Percentiles rank a stretch among this genome's conserved stretches.
Conservation (phyloP, 768 basidiomycete species). For the Cystofilobasidium ferigula region DNA sequence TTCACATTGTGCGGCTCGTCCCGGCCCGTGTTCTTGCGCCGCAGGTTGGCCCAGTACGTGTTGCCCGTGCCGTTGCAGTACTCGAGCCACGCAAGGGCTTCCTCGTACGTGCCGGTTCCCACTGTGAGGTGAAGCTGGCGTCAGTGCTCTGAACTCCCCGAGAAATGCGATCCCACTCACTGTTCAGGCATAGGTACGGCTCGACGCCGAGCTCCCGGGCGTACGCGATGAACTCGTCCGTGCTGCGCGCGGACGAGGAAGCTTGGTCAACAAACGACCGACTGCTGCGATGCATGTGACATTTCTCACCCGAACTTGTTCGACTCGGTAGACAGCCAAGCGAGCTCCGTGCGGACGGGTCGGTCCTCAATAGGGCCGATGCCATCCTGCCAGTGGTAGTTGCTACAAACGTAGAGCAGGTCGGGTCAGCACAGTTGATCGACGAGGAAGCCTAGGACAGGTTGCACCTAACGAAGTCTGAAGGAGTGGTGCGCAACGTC, state of each 20-base stretch:
- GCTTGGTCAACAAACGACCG: constrained; percentile 27
- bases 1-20: constrained; percentile 49
- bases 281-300: background rate
- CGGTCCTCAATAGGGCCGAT: constrained; percentile 47
- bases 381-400: constrained; percentile 53
- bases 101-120: constrained; percentile 54
- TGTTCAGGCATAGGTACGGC: constrained; percentile 53
- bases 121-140: constrained; percentile 31
- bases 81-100: constrained; percentile 48
- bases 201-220: constrained; percentile 47
- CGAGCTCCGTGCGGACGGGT: constrained; percentile 50
- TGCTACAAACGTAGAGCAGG: constrained; percentile 45
- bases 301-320: constrained; percentile 45
- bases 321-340: constrained; percentile 52
- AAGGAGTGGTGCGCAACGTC: background rate
- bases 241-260: too few relatives aligned
- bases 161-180: constrained; percentile 26
- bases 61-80: constrained; percentile 50
- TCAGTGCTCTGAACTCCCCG: background rate
- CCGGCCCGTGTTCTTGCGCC: constrained; percentile 49
- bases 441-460: background rate
- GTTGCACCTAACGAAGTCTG: background rate
- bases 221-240: constrained; percentile 50
- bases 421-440: background rate
- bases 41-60: constrained; percentile 48